phyloP scores from a whole-genome alignment of 306 rosid genomes.

The Medicago truncatula region DNA sequence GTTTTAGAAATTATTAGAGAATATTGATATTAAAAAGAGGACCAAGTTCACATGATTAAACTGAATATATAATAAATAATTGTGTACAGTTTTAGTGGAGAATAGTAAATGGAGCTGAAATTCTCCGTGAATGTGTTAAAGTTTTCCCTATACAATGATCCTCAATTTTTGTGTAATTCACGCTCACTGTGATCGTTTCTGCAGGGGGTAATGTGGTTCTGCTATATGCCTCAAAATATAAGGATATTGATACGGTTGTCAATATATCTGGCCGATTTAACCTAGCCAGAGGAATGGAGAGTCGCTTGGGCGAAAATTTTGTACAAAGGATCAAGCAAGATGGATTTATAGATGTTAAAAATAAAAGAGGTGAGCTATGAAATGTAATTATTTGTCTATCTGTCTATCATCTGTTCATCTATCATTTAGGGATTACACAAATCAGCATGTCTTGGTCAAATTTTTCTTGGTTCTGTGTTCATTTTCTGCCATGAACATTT shows the following conservation, averaged over 20 bases:
- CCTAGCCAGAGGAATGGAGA: constrained; percentile 79
- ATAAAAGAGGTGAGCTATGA: constrained; percentile 67
- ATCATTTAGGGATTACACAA: constrained; percentile 15
- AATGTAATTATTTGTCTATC: constrained; percentile 12
- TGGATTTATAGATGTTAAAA: constrained; percentile 83
- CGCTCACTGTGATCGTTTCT: constrained; percentile 39
- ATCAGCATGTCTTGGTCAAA: constrained; percentile 21
- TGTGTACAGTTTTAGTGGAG: background rate
- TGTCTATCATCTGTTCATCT: constrained; percentile 21
- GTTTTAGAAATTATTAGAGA: constrained; percentile 27
- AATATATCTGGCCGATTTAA: constrained; percentile 92
- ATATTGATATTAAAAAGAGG: constrained; percentile 3
- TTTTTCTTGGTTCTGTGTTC: background rate
- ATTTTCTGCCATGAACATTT: constrained; percentile 9
- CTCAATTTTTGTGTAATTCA: constrained; percentile 9
- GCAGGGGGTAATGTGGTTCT: constrained; percentile 89
- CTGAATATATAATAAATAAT: background rate
- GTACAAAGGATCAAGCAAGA: constrained; percentile 72
- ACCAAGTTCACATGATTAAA: background rate
- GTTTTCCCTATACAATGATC: constrained; percentile 8
- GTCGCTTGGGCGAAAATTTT: constrained; percentile 80
- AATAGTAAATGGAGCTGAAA: constrained; percentile 24
- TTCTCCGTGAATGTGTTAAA: constrained; percentile 14
- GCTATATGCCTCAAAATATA: constrained; percentile 81
- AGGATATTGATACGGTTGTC: constrained; percentile 64